Evolutionary conservation across 441 rosid genomes (phyloP).

Genomic region (Populus hybrid): DNA sequence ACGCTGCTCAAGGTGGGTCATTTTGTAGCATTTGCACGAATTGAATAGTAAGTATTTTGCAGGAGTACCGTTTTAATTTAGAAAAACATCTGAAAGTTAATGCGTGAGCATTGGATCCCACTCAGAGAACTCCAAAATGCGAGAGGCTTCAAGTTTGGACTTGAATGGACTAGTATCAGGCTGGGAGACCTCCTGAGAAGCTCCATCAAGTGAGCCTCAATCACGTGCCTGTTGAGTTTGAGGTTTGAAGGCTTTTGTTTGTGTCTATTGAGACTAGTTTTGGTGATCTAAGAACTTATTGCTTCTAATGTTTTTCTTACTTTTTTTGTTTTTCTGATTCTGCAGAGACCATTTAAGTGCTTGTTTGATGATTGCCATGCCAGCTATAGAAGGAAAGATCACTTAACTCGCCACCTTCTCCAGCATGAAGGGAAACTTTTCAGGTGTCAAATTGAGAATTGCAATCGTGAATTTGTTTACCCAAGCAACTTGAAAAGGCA

Average conservation of each 20-base stretch:
- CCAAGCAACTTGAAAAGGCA: slow-evolving; percentile 63
- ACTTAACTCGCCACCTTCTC: slow-evolving; percentile 66
- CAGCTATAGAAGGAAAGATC: slow-evolving; percentile 82
- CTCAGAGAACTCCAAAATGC: slow-evolving; percentile 92
- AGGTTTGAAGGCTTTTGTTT: slow-evolving; percentile 32
- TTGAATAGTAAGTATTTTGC: slow-evolving; percentile 40
- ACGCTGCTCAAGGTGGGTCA: not conserved
- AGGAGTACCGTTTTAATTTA: slow-evolving; percentile 35
- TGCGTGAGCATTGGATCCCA: slow-evolving; percentile 98
- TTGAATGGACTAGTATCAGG: slow-evolving; percentile 94
- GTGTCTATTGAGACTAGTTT: not conserved
- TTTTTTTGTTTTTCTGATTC: not conserved
- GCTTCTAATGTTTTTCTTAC: not conserved
- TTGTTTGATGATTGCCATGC: slow-evolving; percentile 54
- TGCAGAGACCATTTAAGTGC: slow-evolving; percentile 73
- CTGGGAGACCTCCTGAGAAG: slow-evolving; percentile 98
- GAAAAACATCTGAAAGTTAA: slow-evolving; percentile 20
- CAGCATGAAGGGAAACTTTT: slow-evolving; percentile 68
- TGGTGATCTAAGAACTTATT: not conserved
- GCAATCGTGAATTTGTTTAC: slow-evolving; percentile 44
- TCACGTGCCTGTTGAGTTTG: slow-evolving; percentile 46
- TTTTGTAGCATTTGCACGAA: not conserved
- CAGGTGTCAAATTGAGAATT: slow-evolving; percentile 56
- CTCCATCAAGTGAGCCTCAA: slow-evolving; percentile 80
- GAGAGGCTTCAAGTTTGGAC: slow-evolving; percentile 52